A percentile compares a stretch with the other conserved stretches of the same genome.
Evolutionary conservation across 331 rosid species (phyloP).

Genomic region (Prunus yedoensis): DNA sequence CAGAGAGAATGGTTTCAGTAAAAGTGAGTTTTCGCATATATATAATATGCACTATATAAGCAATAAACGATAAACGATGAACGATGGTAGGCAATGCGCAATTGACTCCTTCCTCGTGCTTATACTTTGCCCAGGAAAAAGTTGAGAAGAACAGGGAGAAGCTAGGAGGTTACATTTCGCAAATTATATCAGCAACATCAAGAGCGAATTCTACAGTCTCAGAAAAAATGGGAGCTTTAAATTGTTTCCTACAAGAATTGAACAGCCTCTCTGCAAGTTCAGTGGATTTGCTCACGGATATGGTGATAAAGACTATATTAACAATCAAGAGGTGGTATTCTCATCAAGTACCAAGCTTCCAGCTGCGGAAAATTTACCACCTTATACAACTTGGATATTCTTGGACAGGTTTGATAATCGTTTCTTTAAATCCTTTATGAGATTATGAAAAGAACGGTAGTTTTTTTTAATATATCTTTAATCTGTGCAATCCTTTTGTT

Average conservation of each 20-base stretch:
- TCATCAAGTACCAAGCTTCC: slow-evolving; percentile 65
- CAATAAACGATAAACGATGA: not conserved
- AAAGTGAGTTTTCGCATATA: slow-evolving; percentile 40
- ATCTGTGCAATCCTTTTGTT: not conserved
- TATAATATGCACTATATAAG: not conserved
- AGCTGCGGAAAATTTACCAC: slow-evolving; percentile 59
- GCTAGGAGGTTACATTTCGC: slow-evolving; percentile 47
- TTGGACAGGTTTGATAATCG: slow-evolving; percentile 60
- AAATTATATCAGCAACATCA: slow-evolving; percentile 39
- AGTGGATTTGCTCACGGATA: slow-evolving; percentile 52
- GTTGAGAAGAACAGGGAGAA: slow-evolving; percentile 61
- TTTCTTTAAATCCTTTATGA: not conserved
- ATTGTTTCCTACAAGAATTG: slow-evolving; percentile 63
- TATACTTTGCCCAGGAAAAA: slow-evolving; percentile 54
- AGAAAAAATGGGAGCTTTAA: slow-evolving; percentile 38
- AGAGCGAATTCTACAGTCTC: slow-evolving; percentile 25
- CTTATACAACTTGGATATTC: slow-evolving; percentile 97
- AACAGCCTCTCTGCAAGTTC: slow-evolving; percentile 57
- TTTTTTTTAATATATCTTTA: not conserved
- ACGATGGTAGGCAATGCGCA: not conserved
- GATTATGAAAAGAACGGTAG: not conserved
- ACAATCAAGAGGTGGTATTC: slow-evolving; percentile 47
- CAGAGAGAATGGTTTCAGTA: slow-evolving; percentile 52
- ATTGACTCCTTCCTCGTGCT: slow-evolving; percentile 1
- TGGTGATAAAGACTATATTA: slow-evolving; percentile 60